Evolutionary conservation across 371 early-diverging fungal genomes (phyloP).

Genomic region (Rhizopus arrhizus): DNA sequence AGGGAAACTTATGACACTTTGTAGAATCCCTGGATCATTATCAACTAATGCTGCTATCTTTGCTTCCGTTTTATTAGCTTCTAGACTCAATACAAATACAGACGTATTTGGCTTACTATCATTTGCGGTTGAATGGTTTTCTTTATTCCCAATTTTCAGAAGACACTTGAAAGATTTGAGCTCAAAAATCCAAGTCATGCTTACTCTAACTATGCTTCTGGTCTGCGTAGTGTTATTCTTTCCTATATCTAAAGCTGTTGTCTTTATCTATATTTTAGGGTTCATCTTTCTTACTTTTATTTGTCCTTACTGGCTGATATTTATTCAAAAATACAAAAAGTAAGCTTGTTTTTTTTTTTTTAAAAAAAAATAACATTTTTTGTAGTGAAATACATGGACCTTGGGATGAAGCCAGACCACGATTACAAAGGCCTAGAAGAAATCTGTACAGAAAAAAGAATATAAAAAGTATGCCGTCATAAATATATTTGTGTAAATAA

Average conservation of each 20-base stretch:
- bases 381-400: slow-evolving; percentile 91
- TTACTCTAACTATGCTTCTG: slow-evolving; percentile 66
- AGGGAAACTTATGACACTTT: not conserved
- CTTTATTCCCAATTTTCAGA: slow-evolving; percentile 87
- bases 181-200: slow-evolving; percentile 55
- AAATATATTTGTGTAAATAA: not conserved
- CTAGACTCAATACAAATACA: slow-evolving; percentile 77
- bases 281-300: slow-evolving; percentile 80
- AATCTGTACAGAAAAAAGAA: slow-evolving; percentile 34
- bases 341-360: slow-evolving; percentile 41
- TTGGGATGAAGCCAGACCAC: slow-evolving; percentile 95
- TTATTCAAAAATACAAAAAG: slow-evolving; percentile 93
- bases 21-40: slow-evolving; percentile 87
- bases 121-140: slow-evolving; percentile 91
- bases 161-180: slow-evolving; percentile 72
- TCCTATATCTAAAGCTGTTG: slow-evolving; percentile 72
- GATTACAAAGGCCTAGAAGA: slow-evolving; percentile 53
- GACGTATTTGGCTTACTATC: slow-evolving; percentile 88
- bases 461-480: not conserved
- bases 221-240: slow-evolving; percentile 64
- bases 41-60: slow-evolving; percentile 96
- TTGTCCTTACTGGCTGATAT: slow-evolving; percentile 90
- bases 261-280: slow-evolving; percentile 66
- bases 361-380: slow-evolving; percentile 1
- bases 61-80: slow-evolving; percentile 93